Conservation (phyloP, 192 early-diverging fungal genomes). For the Phycomyces nitens region DNA sequence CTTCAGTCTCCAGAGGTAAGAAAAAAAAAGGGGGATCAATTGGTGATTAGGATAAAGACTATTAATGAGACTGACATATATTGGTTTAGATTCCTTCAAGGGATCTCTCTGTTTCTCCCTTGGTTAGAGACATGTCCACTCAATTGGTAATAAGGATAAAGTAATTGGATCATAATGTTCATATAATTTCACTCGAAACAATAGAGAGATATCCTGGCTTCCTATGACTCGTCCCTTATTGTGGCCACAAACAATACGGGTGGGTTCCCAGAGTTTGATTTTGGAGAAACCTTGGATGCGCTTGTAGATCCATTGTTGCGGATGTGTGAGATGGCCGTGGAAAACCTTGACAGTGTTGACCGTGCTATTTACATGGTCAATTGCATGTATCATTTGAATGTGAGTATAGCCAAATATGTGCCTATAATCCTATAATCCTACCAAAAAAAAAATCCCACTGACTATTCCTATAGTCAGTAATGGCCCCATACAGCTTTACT, state of each 20-base stretch:
- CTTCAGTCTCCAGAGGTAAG: conserved; percentile 44
- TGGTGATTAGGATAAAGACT: neutral
- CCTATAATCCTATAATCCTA: too few relatives aligned
- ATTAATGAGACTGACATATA: too few relatives aligned
- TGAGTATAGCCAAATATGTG: conserved; percentile 31
- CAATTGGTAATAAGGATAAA: conserved; percentile 50
- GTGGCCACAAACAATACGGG: conserved; percentile 35
- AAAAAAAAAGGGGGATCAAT: neutral
- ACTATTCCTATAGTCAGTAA: conserved; percentile 45
- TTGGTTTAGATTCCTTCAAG: conserved; percentile 51
- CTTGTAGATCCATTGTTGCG: conserved; percentile 72
- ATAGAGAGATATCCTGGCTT: conserved; percentile 76
- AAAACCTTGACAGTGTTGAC: conserved; percentile 52
- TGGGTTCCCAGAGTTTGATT: conserved; percentile 47
- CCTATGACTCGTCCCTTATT: conserved; percentile 71
- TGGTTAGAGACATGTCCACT: conserved; percentile 62
- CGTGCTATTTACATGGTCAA: conserved; percentile 73
- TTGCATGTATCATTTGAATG: conserved; percentile 70
- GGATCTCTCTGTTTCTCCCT: conserved; percentile 59
- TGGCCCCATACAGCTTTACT: conserved; percentile 65
- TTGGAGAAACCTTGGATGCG: conserved; percentile 61
- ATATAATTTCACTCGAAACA: neutral
- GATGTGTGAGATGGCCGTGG: conserved; percentile 60
- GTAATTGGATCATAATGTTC: neutral
- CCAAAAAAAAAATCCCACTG: neutral